Evolutionary conservation across 176 grass and related monocot species (phyloP).

Genomic region (Triticum urartu): DNA sequence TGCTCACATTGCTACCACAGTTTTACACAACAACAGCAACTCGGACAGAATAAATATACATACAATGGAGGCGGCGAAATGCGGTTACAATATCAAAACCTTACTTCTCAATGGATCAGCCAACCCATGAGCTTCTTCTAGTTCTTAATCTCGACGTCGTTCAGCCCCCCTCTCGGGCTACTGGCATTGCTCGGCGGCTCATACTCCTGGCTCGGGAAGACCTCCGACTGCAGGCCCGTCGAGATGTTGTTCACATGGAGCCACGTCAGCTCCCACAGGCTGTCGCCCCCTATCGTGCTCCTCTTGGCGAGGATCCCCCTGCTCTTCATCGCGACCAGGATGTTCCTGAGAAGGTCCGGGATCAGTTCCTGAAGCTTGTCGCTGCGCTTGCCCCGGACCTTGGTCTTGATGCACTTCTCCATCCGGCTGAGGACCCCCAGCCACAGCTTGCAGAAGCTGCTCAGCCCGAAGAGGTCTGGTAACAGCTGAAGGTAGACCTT

Average conservation of each 20-base stretch:
- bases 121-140: neutral
- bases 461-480: constrained; percentile 63
- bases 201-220: constrained; percentile 74
- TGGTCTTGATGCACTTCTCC: constrained; percentile 93
- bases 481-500: constrained; percentile 77
- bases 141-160: constrained; percentile 15
- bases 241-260: constrained; percentile 90
- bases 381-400: constrained; percentile 83
- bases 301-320: constrained; percentile 91
- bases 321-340: constrained; percentile 78
- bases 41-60: constrained; percentile 9
- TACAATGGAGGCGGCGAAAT: constrained; percentile 5
- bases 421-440: constrained; percentile 84
- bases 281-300: constrained; percentile 86
- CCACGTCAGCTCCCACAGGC: constrained; percentile 96
- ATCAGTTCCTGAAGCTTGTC: constrained; percentile 92
- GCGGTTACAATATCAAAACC: constrained; percentile 47
- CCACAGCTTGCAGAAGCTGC: constrained; percentile 97
- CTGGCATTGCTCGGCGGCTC: constrained; percentile 40
- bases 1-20: neutral
- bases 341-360: constrained; percentile 73
- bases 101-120: constrained; percentile 35
- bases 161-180: constrained; percentile 38
- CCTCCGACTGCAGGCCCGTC: constrained; percentile 57
- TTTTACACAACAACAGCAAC: neutral